phyloP scores from a whole-genome alignment of 305 asterid species.

The Solanum hybrid region DNA sequence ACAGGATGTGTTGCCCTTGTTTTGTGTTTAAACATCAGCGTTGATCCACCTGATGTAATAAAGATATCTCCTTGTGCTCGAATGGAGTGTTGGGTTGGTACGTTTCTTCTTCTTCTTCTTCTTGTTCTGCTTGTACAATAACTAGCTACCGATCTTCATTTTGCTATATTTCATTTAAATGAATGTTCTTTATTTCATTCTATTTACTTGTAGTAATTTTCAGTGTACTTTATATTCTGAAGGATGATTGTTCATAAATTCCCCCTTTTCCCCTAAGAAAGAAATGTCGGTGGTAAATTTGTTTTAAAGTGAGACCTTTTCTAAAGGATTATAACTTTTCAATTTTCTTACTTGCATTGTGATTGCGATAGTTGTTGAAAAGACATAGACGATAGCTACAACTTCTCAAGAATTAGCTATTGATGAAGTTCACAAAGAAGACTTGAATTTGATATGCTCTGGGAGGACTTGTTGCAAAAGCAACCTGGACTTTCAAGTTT shows the following conservation, averaged over 20 bases:
- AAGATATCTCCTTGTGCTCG: constrained; percentile 99
- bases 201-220: background rate
- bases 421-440: background rate
- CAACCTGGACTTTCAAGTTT: background rate
- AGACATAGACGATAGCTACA: background rate
- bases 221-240: background rate
- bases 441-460: background rate
- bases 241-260: background rate
- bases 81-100: constrained; percentile 99
- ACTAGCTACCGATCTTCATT: background rate
- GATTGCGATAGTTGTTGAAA: background rate
- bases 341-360: background rate
- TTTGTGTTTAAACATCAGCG: constrained; percentile 85
- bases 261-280: background rate
- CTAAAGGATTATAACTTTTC: background rate
- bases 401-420: constrained; percentile 2
- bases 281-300: background rate
- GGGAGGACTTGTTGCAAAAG: background rate
- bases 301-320: background rate
- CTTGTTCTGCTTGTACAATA: background rate
- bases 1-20: constrained; percentile 99
- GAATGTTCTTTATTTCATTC: background rate
- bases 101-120: constrained; percentile 17
- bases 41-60: constrained; percentile 98
- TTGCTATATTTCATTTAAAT: background rate